Conservation (phyloP, 805 yeast genomes). For the Candida vartiovaarae region DNA sequence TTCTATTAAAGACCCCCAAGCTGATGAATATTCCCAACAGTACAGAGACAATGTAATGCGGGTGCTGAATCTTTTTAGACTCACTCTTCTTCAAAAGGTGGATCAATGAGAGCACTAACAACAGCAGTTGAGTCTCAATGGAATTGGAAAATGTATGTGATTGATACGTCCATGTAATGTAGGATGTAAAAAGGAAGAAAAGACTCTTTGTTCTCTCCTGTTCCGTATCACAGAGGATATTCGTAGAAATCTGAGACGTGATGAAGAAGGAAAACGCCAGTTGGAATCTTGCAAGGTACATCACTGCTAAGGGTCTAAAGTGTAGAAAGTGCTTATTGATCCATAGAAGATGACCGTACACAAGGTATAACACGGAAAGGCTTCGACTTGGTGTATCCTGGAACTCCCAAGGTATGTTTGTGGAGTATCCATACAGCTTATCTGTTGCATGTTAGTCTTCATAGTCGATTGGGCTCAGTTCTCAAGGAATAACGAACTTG, state of each 20-base stretch:
- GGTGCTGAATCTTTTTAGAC: constrained; percentile 4
- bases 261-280: constrained; percentile 31
- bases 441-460: constrained; percentile 9
- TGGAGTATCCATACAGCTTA: constrained; percentile 35
- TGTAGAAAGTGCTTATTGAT: constrained; percentile 26
- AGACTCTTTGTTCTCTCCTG: constrained; percentile 37
- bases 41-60: constrained; percentile 14
- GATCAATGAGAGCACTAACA: constrained; percentile 34
- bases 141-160: constrained; percentile 88
- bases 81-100: constrained; percentile 23
- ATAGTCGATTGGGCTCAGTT: background rate
- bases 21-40: constrained; percentile 45
- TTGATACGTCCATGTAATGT: constrained; percentile 73
- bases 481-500: constrained; percentile 23
- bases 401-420: constrained; percentile 81
- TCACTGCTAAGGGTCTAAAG: constrained; percentile 40
- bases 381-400: constrained; percentile 56
- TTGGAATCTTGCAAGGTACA: constrained; percentile 48
- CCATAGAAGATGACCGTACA: constrained; percentile 61
- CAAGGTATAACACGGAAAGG: constrained; percentile 54
- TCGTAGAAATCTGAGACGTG: constrained; percentile 31
- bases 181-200: constrained; percentile 45
- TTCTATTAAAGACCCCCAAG: constrained; percentile 76
- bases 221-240: constrained; percentile 40
- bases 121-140: constrained; percentile 51